These are phyloP conservation scores for Cercophora scortea DNA, from an alignment of 495 filamentous ascomycete species.

Conservation along the genomic window DNA sequence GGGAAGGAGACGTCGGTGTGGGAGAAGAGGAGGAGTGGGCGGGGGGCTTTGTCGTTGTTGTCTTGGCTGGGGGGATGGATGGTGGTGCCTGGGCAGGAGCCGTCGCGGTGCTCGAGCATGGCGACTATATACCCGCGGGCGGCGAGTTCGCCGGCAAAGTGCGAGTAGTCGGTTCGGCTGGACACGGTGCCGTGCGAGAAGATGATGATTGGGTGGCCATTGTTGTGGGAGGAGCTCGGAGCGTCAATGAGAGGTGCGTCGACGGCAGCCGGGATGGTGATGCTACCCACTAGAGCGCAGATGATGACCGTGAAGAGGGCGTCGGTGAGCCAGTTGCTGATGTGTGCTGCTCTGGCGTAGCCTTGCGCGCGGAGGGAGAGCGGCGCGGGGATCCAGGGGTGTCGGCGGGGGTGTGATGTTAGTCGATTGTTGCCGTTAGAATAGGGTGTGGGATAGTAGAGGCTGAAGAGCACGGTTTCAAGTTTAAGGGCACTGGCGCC, in stretches of 20 bases:
- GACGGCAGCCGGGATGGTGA: constrained; percentile 38
- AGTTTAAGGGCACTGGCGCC: constrained; percentile 34
- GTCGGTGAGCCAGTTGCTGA: constrained; percentile 33
- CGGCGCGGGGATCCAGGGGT: constrained; percentile 43
- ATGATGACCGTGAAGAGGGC: constrained; percentile 26
- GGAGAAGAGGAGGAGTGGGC: constrained; percentile 20
- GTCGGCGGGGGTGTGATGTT: constrained; percentile 12
- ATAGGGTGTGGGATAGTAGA: constrained; percentile 37
- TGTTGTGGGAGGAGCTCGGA: constrained; percentile 7
- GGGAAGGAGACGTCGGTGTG: constrained; percentile 18
- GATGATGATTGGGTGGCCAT: constrained; percentile 36
- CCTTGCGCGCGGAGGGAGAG: constrained; percentile 41
- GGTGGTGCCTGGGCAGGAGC: constrained; percentile 40
- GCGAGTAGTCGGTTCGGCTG: constrained; percentile 42
- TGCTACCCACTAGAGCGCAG: constrained; percentile 27
- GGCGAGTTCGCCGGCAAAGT: constrained; percentile 46
- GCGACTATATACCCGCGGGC: constrained; percentile 44
- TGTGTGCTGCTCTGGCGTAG: constrained; percentile 37
- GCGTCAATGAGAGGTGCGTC: constrained; percentile 31
- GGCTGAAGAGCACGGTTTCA: constrained; percentile 39
- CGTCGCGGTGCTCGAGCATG: constrained; percentile 47
- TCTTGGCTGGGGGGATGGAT: constrained; percentile 23
- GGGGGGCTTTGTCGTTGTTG: constrained; percentile 14
- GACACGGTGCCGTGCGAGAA: constrained; percentile 49
- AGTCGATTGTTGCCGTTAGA: constrained; percentile 5